A percentile compares a stretch with the other conserved stretches of the same genome.
Conservation (phyloP, 805 yeast genomes). For the Brettanomyces custersianus region DNA sequence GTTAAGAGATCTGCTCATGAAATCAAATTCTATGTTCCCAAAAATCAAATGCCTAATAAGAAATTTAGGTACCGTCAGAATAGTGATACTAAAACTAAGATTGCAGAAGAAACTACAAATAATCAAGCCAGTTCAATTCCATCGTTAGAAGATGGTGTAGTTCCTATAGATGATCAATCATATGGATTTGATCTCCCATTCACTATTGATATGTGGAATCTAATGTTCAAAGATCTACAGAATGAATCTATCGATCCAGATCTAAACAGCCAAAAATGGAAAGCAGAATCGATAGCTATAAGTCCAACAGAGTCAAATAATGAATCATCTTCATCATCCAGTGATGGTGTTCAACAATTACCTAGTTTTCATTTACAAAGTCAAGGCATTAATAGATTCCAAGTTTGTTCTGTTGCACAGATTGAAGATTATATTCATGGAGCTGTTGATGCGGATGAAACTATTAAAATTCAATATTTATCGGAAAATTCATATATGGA, state of each 20-base stretch:
- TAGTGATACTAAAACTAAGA: background rate
- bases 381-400: conserved; percentile 2
- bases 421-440: conserved; percentile 1
- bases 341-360: background rate
- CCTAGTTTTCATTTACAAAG: conserved; percentile 2
- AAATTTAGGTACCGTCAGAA: background rate
- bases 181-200: conserved; percentile 5
- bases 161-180: background rate
- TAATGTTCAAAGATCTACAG: conserved; percentile 2
- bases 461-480: conserved; percentile 3
- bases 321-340: background rate
- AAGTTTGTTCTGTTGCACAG: conserved; percentile 2
- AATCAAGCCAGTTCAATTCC: background rate
- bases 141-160: background rate
- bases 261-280: background rate
- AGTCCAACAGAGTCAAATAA: background rate
- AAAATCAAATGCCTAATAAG: background rate
- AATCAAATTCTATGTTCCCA: conserved; percentile 1
- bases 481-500: conserved; percentile 4
- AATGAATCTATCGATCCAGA: conserved; percentile 2
- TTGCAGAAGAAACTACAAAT: background rate
- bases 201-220: conserved; percentile 5
- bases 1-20: background rate
- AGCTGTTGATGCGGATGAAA: conserved; percentile 4
- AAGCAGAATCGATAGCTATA: background rate